Percentiles rank a stretch among this genome's conserved stretches.
Conservation (phyloP, 345 rosid species). For the Psidium guajava region DNA sequence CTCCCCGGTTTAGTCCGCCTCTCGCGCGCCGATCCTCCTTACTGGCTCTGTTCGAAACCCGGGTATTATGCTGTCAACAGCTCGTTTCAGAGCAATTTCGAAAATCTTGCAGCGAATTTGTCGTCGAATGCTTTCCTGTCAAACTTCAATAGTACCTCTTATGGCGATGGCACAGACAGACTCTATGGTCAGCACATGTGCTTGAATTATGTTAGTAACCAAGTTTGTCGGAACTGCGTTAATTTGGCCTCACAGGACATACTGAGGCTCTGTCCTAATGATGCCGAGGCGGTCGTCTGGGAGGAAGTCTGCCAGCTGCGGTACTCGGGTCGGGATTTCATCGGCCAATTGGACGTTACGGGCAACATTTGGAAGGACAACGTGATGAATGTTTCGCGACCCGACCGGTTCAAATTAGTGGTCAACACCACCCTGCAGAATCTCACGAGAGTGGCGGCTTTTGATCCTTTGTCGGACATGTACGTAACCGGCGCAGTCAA, state of each 20-base stretch:
- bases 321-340: conserved; percentile 13
- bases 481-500: not conserved
- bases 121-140: conserved; percentile 6
- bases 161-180: conserved; percentile 3
- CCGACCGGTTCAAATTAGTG: conserved; percentile 1
- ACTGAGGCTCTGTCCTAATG: conserved; percentile 7
- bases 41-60: not conserved
- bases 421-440: conserved; percentile 11
- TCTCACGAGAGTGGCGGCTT: conserved; percentile 11
- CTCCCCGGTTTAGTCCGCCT: not conserved
- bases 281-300: conserved; percentile 17
- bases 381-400: conserved; percentile 2
- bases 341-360: conserved; percentile 11
- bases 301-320: conserved; percentile 26
- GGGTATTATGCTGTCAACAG: not conserved
- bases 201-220: conserved; percentile 6
- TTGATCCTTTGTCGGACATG: not conserved
- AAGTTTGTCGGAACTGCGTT: conserved; percentile 8
- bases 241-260: conserved; percentile 3
- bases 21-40: not conserved
- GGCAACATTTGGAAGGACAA: conserved; percentile 11
- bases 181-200: conserved; percentile 29
- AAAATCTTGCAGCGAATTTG: not conserved
- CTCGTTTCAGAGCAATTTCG: not conserved
- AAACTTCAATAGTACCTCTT: not conserved